phyloP scores from a whole-genome alignment of 257 asterid genomes.

The Lantana camara region DNA sequence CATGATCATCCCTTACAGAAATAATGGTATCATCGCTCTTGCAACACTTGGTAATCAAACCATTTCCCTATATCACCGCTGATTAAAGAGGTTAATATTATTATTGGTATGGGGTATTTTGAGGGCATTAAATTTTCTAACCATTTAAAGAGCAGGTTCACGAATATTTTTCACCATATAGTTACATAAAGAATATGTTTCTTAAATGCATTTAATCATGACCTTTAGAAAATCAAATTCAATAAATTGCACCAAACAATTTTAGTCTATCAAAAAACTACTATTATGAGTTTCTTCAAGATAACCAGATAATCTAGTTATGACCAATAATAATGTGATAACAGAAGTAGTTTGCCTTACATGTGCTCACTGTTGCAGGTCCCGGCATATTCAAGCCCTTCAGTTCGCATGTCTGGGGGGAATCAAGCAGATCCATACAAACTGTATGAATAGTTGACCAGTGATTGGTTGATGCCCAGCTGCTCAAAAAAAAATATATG shows the following conservation, averaged over 20 bases:
- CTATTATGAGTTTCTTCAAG: not conserved
- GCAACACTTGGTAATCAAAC: not conserved
- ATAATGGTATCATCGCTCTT: not conserved
- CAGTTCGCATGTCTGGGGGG: conserved; percentile 47
- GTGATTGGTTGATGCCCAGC: conserved; percentile 44
- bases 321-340: not conserved
- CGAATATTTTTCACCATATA: not conserved
- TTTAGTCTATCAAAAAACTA: too few relatives aligned
- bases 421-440: conserved; percentile 50
- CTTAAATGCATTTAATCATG: too few relatives aligned
- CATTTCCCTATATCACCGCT: not conserved
- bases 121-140: not conserved
- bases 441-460: conserved; percentile 72
- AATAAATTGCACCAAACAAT: not conserved
- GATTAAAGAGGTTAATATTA: not conserved
- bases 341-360: conserved; percentile 32
- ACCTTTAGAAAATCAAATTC: not conserved
- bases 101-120: not conserved
- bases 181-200: not conserved
- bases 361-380: conserved; percentile 26
- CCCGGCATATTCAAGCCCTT: conserved; percentile 40
- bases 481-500: conserved; percentile 28
- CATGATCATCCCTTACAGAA: too few relatives aligned
- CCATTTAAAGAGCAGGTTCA: not conserved
- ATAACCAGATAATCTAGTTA: not conserved